phyloP scores from a whole-genome alignment of 2,329 filamentous ascomycete species.

The Neofusicoccum sp. region DNA sequence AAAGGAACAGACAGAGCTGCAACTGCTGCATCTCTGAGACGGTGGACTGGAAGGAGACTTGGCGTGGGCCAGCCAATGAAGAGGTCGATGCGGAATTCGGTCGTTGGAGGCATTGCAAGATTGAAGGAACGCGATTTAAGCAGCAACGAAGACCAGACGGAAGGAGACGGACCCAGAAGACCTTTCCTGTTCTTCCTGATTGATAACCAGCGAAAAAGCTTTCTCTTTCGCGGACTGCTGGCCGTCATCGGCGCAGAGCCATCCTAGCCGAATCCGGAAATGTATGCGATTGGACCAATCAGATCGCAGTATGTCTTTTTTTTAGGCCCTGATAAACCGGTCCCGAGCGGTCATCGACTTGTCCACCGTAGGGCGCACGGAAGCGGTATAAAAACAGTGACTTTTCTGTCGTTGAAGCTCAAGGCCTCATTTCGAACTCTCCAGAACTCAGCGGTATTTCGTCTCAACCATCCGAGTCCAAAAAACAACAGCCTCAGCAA shows the following conservation, averaged over 20 bases:
- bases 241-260: neutral
- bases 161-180: too few relatives aligned
- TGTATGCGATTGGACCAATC: neutral
- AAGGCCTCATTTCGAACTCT: too few relatives aligned
- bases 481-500: neutral
- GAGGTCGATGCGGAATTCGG: slow-evolving; percentile 56
- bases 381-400: neutral
- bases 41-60: slow-evolving; percentile 62
- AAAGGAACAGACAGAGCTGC: slow-evolving; percentile 59
- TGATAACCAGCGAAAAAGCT: too few relatives aligned
- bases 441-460: too few relatives aligned
- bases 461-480: neutral
- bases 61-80: slow-evolving; percentile 67
- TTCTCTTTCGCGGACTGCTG: neutral
- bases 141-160: neutral
- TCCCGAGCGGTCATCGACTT: neutral
- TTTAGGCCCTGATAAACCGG: too few relatives aligned
- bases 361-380: neutral
- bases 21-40: slow-evolving; percentile 61
- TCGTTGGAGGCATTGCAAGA: neutral
- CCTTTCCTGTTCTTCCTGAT: too few relatives aligned
- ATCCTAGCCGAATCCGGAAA: neutral
- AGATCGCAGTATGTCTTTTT: neutral
- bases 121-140: neutral
- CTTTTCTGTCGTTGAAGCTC: neutral